These are phyloP conservation scores for Ascodesmis nigricans DNA, from an alignment of 495 filamentous ascomycete genomes.

Conservation along the genomic window DNA sequence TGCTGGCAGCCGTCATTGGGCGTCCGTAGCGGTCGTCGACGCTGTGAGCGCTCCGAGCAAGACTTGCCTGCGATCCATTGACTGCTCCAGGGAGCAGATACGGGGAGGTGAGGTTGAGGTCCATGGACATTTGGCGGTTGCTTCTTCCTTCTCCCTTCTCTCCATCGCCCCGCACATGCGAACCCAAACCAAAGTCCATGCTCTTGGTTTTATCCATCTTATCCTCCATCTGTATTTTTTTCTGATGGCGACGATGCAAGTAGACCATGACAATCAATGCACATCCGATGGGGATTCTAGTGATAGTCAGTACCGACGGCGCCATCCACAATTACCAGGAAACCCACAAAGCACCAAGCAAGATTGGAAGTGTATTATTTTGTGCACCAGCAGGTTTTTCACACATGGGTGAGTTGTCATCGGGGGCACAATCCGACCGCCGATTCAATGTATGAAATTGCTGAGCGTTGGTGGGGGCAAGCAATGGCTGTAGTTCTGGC, in stretches of 20 bases:
- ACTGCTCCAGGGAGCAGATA: conserved; percentile 74
- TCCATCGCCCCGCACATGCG: conserved; percentile 14
- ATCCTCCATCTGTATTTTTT: conserved; percentile 57
- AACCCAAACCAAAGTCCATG: conserved; percentile 71
- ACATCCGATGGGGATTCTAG: conserved; percentile 46
- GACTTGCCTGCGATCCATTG: conserved; percentile 57
- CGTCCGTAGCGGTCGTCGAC: conserved; percentile 68
- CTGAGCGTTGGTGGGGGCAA: no score
- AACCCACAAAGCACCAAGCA: conserved; percentile 64
- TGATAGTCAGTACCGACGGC: conserved; percentile 14
- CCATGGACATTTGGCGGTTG: conserved; percentile 56
- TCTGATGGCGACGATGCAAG: conserved; percentile 54
- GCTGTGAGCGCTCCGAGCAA: conserved; percentile 51
- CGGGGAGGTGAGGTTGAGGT: conserved; percentile 58
- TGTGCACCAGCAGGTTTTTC: conserved; percentile 35
- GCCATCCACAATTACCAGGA: not conserved
- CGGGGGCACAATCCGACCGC: conserved; percentile 8
- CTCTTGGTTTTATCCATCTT: conserved; percentile 72
- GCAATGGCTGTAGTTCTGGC: no score
- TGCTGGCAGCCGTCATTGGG: conserved; percentile 28
- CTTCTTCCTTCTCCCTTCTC: conserved; percentile 31
- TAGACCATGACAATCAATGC: conserved; percentile 47
- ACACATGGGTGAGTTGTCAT: conserved; percentile 24
- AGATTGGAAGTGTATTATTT: conserved; percentile 48
- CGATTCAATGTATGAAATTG: no score